Evolutionary conservation across 768 basidiomycete species (phyloP).

Genomic region (Tylopilus subfusipes): DNA sequence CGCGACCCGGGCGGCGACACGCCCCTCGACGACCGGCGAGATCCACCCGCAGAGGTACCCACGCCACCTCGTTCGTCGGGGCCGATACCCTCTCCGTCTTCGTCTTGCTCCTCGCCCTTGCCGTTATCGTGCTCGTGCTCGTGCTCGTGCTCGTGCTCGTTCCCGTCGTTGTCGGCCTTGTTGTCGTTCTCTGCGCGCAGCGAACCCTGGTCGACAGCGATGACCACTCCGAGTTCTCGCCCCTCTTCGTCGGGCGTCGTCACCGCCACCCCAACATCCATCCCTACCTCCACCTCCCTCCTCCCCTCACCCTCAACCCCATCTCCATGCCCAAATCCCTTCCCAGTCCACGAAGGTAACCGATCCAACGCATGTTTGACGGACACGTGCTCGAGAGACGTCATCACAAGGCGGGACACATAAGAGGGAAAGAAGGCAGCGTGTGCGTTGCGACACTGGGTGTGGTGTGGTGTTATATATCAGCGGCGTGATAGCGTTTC

Average conservation of each 20-base stretch:
- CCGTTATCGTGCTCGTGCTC: background rate
- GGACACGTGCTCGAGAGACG: conserved; percentile 24
- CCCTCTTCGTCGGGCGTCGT: conserved; percentile 13
- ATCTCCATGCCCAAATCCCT: background rate
- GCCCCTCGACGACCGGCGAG: background rate
- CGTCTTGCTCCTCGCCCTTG: background rate
- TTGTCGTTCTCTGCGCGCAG: background rate
- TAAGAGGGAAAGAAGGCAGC: background rate
- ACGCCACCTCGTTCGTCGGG: background rate
- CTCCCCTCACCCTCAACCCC: background rate
- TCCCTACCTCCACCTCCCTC: conserved; percentile 6
- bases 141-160: background rate
- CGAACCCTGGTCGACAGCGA: background rate
- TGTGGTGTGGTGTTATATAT: background rate
- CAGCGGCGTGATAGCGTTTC: background rate
- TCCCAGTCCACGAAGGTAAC: background rate
- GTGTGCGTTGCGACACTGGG: background rate
- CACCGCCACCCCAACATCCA: conserved; percentile 13
- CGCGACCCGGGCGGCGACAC: background rate
- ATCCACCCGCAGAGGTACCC: background rate
- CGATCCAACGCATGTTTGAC: conserved; percentile 13
- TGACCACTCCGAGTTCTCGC: background rate
- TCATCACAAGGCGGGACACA: conserved; percentile 24
- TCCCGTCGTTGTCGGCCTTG: background rate
- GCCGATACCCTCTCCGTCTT: background rate